phyloP scores from a whole-genome alignment of 2,329 filamentous ascomycete species.

The Alternaria metachromatica region DNA sequence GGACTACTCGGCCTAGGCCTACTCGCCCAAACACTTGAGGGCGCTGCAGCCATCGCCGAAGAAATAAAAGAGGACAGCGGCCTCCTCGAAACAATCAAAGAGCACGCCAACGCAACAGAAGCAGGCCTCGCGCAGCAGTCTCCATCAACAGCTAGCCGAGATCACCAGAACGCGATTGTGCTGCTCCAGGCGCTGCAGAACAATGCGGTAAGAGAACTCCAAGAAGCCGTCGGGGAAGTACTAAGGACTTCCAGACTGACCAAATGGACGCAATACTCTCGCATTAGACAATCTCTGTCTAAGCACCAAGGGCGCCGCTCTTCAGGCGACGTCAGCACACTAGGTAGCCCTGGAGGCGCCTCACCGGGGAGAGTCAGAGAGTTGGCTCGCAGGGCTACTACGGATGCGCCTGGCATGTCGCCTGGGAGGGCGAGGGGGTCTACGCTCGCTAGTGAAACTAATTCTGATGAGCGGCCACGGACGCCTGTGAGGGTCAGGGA shows the following conservation, averaged over 20 bases:
- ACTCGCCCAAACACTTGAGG: constrained; percentile 40
- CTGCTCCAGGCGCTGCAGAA: constrained; percentile 43
- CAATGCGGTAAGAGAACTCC: constrained; percentile 39
- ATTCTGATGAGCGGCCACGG: not conserved
- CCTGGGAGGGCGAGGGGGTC: constrained; percentile 6
- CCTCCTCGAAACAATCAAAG: constrained; percentile 43
- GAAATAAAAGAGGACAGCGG: constrained; percentile 37
- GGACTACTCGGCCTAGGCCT: constrained; percentile 45
- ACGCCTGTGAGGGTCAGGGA: constrained; percentile 7
- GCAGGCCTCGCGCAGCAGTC: constrained; percentile 29
- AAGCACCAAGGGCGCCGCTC: constrained; percentile 28
- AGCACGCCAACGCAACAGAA: constrained; percentile 39
- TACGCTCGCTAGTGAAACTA: not conserved
- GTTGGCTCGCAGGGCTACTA: constrained; percentile 9
- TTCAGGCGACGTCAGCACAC: constrained; percentile 6
- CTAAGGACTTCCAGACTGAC: constrained; percentile 27
- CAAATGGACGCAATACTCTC: constrained; percentile 32
- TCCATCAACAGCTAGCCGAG: constrained; percentile 31
- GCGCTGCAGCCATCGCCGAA: constrained; percentile 35
- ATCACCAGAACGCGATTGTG: constrained; percentile 47
- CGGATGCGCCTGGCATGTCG: constrained; percentile 1
- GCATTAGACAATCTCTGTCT: constrained; percentile 29
- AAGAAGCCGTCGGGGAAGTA: constrained; percentile 5
- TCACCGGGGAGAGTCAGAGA: constrained; percentile 11
- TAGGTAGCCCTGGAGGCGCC: constrained; percentile 5